Percentiles rank a stretch among this genome's conserved stretches.
Evolutionary conservation across 2,329 filamentous ascomycete genomes (phyloP).

Genomic region (Phaeosphaeriaceae sp.): DNA sequence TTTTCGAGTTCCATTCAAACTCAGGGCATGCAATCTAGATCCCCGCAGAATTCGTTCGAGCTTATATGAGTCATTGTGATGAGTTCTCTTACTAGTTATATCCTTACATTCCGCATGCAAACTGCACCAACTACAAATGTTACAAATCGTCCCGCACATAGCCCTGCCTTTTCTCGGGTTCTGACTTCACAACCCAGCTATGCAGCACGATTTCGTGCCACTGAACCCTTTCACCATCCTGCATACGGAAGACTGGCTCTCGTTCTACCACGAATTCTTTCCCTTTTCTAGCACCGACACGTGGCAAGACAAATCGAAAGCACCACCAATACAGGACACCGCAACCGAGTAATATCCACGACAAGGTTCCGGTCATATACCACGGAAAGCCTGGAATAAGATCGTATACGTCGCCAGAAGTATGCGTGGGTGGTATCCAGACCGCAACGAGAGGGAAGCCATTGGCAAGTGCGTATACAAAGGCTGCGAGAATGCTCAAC

Average conservation of each 20-base stretch:
- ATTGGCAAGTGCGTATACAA: slow-evolving; percentile 10
- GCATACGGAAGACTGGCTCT: slow-evolving; percentile 17
- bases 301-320: slow-evolving; percentile 13
- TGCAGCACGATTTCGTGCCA: slow-evolving; percentile 21
- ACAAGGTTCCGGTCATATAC: slow-evolving; percentile 12
- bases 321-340: slow-evolving; percentile 14
- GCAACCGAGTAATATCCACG: slow-evolving; percentile 9
- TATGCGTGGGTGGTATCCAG: slow-evolving; percentile 16
- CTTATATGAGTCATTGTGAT: too few relatives aligned
- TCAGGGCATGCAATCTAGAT: too few relatives aligned
- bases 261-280: slow-evolving; percentile 18
- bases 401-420: slow-evolving; percentile 1
- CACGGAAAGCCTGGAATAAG: slow-evolving; percentile 12
- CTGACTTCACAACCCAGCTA: slow-evolving; percentile 10
- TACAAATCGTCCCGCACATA: slow-evolving; percentile 3
- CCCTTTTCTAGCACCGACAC: slow-evolving; percentile 13
- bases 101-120: too few relatives aligned
- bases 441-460: slow-evolving; percentile 18
- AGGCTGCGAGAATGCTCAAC: slow-evolving; percentile 14
- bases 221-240: slow-evolving; percentile 18
- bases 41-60: too few relatives aligned
- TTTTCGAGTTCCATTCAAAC: too few relatives aligned
- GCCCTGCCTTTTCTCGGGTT: slow-evolving; percentile 6
- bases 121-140: background rate
- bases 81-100: too few relatives aligned